phyloP scores from a whole-genome alignment of 192 early-diverging fungal genomes.

The Coemansia sp. region DNA sequence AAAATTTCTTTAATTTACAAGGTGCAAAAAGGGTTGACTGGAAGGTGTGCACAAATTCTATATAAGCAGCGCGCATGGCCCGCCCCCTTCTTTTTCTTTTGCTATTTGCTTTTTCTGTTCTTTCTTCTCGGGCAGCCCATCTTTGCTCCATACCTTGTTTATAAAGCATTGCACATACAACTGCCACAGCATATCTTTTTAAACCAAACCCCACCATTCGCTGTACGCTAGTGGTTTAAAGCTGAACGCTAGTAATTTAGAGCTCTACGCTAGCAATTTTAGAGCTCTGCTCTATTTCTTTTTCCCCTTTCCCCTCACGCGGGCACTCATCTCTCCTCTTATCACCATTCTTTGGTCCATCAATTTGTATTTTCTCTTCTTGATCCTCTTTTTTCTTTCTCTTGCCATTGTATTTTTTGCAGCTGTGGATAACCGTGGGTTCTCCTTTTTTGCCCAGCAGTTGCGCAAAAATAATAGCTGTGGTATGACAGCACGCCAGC shows the following conservation, averaged over 20 bases:
- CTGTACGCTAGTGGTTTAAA: neutral
- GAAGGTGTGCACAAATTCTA: neutral
- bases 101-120: neutral
- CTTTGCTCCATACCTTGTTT: neutral
- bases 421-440: neutral
- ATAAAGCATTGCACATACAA: constrained; percentile 8
- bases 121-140: neutral
- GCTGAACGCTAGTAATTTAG: neutral
- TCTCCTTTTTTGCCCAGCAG: neutral
- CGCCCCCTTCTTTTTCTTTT: neutral
- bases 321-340: neutral
- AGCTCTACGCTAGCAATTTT: neutral
- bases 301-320: neutral
- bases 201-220: neutral
- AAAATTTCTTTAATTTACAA: neutral
- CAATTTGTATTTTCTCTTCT: neutral
- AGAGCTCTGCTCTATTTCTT: neutral
- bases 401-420: constrained; percentile 4
- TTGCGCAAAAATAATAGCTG: neutral
- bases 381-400: neutral
- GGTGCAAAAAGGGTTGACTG: neutral
- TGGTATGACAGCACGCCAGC: constrained; percentile 27
- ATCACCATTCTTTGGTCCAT: constrained; percentile 2
- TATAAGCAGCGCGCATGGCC: constrained; percentile 4
- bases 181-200: neutral